These are phyloP conservation scores for Inonotus hispidus DNA, from an alignment of 1,284 basidiomycete species.

Conservation along the genomic window DNA sequence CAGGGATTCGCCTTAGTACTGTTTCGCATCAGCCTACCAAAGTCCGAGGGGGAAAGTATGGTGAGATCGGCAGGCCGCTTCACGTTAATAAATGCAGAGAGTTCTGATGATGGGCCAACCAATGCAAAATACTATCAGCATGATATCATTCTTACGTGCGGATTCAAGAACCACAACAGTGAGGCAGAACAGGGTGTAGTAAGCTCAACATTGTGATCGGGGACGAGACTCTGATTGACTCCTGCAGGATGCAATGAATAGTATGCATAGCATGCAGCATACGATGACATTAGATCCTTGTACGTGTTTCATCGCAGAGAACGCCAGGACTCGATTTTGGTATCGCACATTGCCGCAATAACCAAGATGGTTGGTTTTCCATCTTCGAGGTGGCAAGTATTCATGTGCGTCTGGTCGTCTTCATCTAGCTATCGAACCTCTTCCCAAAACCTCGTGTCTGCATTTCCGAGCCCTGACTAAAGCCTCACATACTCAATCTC, in stretches of 20 bases:
- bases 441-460: too few relatives aligned
- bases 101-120: not conserved
- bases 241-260: conserved; percentile 16
- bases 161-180: not conserved
- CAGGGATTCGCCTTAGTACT: not conserved
- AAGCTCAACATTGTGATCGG: not conserved
- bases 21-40: not conserved
- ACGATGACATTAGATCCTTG: conserved; percentile 19
- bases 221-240: not conserved
- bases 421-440: too few relatives aligned
- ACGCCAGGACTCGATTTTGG: conserved; percentile 18
- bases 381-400: too few relatives aligned
- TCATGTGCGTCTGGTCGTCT: too few relatives aligned
- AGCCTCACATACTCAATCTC: too few relatives aligned
- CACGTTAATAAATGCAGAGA: not conserved
- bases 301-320: conserved; percentile 17
- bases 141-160: not conserved
- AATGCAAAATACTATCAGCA: not conserved
- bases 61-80: not conserved
- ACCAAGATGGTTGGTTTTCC: too few relatives aligned
- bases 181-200: not conserved
- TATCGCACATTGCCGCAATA: too few relatives aligned
- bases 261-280: conserved; percentile 17
- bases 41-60: not conserved
- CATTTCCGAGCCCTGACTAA: too few relatives aligned